phyloP scores from a whole-genome alignment of 345 rosid species.

The Abelmoschus esculentus region DNA sequence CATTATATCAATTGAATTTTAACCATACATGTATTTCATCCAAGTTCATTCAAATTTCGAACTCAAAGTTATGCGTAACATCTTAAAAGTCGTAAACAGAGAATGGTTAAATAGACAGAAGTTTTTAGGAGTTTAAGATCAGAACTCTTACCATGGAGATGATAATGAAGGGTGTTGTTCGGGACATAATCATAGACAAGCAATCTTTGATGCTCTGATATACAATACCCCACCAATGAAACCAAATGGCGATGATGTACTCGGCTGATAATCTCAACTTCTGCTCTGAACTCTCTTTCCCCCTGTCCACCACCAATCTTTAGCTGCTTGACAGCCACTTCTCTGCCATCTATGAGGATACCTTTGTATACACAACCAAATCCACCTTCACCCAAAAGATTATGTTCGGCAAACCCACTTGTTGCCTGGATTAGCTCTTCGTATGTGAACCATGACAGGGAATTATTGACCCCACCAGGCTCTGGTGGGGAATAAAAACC shows the following conservation, averaged over 20 bases:
- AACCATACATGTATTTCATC: background rate
- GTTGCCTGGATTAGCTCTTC: background rate
- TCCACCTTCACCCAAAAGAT: slow-evolving; percentile 2
- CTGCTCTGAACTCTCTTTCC: slow-evolving; percentile 1
- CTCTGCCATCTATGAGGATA: background rate
- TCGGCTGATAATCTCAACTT: background rate
- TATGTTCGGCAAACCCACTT: background rate
- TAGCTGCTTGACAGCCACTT: background rate
- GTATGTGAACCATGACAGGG: background rate
- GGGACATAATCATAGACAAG: background rate
- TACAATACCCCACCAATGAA: slow-evolving; percentile 2
- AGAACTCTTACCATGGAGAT: slow-evolving; percentile 27
- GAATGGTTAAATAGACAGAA: slow-evolving; percentile 1
- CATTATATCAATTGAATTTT: background rate
- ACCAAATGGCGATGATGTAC: slow-evolving; percentile 2
- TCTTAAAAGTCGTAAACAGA: background rate
- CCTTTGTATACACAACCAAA: slow-evolving; percentile 1
- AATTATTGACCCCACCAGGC: background rate
- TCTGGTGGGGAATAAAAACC: background rate
- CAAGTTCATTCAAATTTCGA: background rate
- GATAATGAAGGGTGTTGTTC: background rate
- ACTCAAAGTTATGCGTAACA: too few species aligned
- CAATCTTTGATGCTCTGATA: background rate
- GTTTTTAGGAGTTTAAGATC: background rate
- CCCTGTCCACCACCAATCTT: background rate